Base-by-base conservation (phyloP, 176 grass and related monocot species). In the Poa annua region DNA sequence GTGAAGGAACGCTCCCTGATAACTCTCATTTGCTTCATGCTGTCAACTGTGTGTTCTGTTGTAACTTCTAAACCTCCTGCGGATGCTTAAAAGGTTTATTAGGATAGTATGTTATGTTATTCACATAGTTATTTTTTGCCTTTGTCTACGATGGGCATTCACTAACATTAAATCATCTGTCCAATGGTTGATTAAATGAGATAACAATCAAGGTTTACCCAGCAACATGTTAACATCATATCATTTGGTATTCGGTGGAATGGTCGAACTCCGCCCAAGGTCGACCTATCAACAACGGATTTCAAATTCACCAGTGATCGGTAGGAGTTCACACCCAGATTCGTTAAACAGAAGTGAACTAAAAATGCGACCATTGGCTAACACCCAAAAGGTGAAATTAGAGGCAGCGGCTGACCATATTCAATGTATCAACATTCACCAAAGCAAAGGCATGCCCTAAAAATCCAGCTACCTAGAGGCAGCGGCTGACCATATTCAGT, bases 221-320 rank as follows among this genome's bases (percentile, higher is more conserved):
- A 85, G 83, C 50, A 78, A 85, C 52, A 64, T 84, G 48, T 68
- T 67, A 65, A 41, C 49, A 57, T 5, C 22, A 84, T 53, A 48
- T 53, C 14, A 62, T 22, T 21, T 36, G 54, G 47, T 25, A 47
- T 26, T 26, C 7, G 48, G 39, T 73, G 21, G 22, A 73, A 49
- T 49, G 70, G 1, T 74, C 45, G 1, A 50, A 74, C 22, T 17
- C 7, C 2, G n/a, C 68, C 47, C n/a, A 44, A 73, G 42, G 49
- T 72, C 12, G 13, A 24, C n/a, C 22, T 5, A 45, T 26, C 21
- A 14, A 25, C 21, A 26, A 29, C 4, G 24, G 22, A 14, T 44
- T 74, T 73, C 44, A 17, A 71, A 71, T 22, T 71, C 22, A 0
- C 14, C 22, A 14, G 14, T 44, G 13, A 73, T 45, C 11, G 10